Conservation (phyloP, 768 basidiomycete species). For the Galerina marginata region DNA sequence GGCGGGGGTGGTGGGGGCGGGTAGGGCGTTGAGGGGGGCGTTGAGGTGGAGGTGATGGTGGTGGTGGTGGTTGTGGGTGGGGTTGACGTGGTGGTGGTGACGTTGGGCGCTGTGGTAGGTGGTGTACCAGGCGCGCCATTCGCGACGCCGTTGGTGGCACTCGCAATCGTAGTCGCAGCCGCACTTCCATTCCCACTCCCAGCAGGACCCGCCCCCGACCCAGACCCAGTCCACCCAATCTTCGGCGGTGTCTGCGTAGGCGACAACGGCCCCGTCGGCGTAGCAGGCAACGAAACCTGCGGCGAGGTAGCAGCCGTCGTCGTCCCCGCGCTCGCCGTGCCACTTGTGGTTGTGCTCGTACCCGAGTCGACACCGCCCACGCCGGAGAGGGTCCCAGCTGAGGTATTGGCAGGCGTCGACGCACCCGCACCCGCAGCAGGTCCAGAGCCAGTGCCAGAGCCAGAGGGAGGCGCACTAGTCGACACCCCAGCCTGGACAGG, state of each 20-base stretch:
- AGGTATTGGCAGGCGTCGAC: background rate
- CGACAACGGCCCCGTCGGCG: slow-evolving; percentile 23
- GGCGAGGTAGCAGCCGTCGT: slow-evolving; percentile 26
- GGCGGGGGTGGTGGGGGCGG: slow-evolving; percentile 4
- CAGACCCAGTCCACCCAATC: background rate
- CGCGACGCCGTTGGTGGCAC: background rate
- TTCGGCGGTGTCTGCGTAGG: slow-evolving; percentile 24
- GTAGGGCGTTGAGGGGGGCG: background rate
- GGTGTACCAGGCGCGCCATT: background rate
- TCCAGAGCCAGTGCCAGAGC: background rate
- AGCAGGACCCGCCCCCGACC: no score
- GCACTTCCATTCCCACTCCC: slow-evolving; percentile 13
- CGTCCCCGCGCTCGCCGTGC: slow-evolving; percentile 12
- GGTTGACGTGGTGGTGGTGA: background rate
- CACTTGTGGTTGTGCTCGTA: slow-evolving; percentile 5
- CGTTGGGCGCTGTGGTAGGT: background rate
- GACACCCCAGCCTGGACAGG: background rate
- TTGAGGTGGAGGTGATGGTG: slow-evolving; percentile 1
- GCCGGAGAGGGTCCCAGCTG: background rate
- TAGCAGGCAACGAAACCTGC: slow-evolving; percentile 23
- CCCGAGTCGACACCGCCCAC: background rate
- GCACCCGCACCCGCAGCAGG: background rate
- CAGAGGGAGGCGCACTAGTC: background rate
- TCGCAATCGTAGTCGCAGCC: background rate
- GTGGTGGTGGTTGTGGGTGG: background rate